These are phyloP conservation scores for Salix arbutifolia DNA, from an alignment of 345 rosid species.

Conservation along the genomic window DNA sequence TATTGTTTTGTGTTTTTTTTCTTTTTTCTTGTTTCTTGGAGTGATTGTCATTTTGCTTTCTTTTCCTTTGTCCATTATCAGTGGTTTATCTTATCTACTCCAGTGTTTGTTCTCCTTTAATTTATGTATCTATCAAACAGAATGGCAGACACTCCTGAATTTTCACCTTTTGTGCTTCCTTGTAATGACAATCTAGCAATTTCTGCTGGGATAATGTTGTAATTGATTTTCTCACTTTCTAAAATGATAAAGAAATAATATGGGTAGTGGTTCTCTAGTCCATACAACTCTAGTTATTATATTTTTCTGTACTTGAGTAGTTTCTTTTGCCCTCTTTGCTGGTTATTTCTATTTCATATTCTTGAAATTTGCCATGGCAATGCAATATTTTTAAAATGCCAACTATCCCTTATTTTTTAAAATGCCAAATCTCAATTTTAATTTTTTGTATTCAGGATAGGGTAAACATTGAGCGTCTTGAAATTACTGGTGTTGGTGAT, in stretches of 20 bases:
- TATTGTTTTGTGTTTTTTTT: too few relatives aligned
- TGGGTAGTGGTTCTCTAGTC: background rate
- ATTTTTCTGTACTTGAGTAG: background rate
- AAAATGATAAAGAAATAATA: background rate
- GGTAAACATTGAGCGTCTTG: constrained; percentile 93
- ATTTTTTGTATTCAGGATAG: constrained; percentile 53
- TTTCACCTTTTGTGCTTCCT: background rate
- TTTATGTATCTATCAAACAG: too few relatives aligned
- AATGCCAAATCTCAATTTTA: background rate
- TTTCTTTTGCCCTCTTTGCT: background rate
- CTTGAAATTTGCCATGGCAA: background rate
- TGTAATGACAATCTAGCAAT: background rate
- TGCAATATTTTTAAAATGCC: background rate
- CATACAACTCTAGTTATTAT: background rate
- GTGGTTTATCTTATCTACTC: too few relatives aligned
- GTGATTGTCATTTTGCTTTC: too few relatives aligned
- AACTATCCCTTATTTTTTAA: background rate
- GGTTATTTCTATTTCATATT: background rate
- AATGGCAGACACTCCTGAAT: too few relatives aligned
- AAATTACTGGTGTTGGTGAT: constrained; percentile 98
- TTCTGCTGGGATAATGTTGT: background rate
- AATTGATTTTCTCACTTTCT: background rate
- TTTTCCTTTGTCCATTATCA: too few relatives aligned
- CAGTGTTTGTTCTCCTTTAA: too few relatives aligned
- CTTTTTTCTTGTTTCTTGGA: too few relatives aligned